Percentiles rank a stretch among this genome's conserved stretches.
phyloP scores from a whole-genome alignment of 352 stramenopile genomes.

The Pythium folliculosum region DNA sequence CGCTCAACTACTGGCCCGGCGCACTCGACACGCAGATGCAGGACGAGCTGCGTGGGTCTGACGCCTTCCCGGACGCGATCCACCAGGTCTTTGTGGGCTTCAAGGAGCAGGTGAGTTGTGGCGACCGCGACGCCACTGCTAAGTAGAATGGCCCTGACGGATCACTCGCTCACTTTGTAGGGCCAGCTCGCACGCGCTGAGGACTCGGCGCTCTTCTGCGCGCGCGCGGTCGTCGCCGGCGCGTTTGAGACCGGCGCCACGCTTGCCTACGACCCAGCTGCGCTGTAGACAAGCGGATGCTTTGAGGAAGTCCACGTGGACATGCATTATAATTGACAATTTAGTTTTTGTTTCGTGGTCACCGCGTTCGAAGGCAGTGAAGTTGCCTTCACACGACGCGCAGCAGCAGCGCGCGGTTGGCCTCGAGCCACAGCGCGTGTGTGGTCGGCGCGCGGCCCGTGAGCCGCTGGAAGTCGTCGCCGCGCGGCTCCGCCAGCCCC shows the following conservation, averaged over 20 bases:
- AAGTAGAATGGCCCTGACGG: background rate
- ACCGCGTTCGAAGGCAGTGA: too few relatives aligned
- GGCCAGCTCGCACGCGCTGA: constrained; percentile 10
- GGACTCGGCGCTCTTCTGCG: constrained; percentile 14
- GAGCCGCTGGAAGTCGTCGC: background rate
- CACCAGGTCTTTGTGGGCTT: constrained; percentile 12
- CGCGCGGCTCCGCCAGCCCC: background rate
- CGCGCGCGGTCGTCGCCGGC: background rate
- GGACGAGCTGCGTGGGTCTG: constrained; percentile 51
- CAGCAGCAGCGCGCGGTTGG: background rate
- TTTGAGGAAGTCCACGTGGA: too few relatives aligned
- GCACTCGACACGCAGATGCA: constrained; percentile 90
- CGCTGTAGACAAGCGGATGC: background rate
- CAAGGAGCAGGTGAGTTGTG: constrained; percentile 17
- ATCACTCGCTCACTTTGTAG: background rate
- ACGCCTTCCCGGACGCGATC: background rate
- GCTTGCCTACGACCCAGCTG: background rate
- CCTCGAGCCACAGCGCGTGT: constrained; percentile 6
- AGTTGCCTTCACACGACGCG: background rate
- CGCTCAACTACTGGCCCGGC: constrained; percentile 86
- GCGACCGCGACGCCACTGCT: too few relatives aligned
- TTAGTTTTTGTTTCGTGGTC: too few relatives aligned
- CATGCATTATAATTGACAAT: too few relatives aligned
- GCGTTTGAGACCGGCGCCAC: constrained; percentile 3
- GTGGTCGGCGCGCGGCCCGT: background rate